These are phyloP conservation scores for Penicillium sp. DNA, from an alignment of 2,329 filamentous ascomycete genomes.

Conservation along the genomic window DNA sequence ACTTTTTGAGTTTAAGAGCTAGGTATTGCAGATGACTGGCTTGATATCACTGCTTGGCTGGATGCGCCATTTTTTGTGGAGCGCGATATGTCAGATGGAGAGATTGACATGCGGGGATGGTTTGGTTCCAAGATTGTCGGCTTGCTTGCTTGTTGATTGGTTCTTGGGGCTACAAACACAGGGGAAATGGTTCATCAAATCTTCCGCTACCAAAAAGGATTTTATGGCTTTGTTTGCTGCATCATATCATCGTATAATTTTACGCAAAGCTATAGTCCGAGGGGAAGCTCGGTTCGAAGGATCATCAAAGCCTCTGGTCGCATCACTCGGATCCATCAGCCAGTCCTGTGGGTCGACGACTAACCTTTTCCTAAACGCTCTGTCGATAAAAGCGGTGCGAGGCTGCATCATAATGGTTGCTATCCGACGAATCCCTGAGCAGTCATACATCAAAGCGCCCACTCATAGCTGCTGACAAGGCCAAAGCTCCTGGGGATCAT, in stretches of 20 bases:
- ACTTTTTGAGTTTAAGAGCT: slow-evolving; percentile 16
- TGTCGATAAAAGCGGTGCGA: slow-evolving; percentile 12
- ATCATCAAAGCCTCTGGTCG: slow-evolving; percentile 7
- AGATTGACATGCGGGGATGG: slow-evolving; percentile 3
- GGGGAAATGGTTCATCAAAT: neutral
- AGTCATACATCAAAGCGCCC: slow-evolving; percentile 17
- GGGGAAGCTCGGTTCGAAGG: neutral
- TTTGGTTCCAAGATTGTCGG: neutral
- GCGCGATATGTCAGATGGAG: slow-evolving; percentile 15
- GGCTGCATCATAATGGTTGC: slow-evolving; percentile 11
- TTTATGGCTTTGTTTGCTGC: neutral
- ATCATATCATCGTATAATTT: neutral
- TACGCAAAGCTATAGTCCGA: neutral
- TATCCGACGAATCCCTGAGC: slow-evolving; percentile 9
- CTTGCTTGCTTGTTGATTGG: neutral
- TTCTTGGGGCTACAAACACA: neutral
- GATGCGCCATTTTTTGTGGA: slow-evolving; percentile 8
- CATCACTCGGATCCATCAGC: slow-evolving; percentile 12
- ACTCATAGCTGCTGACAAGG: slow-evolving; percentile 5
- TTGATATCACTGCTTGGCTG: slow-evolving; percentile 3
- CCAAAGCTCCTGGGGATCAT: slow-evolving; percentile 19
- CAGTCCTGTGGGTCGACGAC: slow-evolving; percentile 9
- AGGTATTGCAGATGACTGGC: slow-evolving; percentile 20
- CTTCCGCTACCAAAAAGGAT: neutral
- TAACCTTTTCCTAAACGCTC: neutral